These are phyloP conservation scores for Neoascochyta sp. DNA, from an alignment of 2,329 filamentous ascomycete genomes.

Conservation along the genomic window DNA sequence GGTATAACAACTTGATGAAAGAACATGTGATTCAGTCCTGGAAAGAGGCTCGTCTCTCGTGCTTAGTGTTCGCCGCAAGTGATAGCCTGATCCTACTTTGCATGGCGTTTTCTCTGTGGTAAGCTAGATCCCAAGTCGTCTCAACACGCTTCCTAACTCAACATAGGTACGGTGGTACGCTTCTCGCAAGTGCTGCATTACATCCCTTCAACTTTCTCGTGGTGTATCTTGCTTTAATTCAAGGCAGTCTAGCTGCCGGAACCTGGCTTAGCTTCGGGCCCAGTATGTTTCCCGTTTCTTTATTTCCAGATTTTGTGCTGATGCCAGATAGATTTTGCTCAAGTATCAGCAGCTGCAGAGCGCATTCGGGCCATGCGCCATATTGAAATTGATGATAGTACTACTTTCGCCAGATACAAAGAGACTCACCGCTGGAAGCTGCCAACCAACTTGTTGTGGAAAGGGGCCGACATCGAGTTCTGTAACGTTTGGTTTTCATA, in stretches of 20 bases:
- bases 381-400: conserved; percentile 1
- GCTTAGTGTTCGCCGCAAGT: conserved; percentile 19
- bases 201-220: conserved; percentile 19
- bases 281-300: conserved; percentile 11
- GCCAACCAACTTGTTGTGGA: conserved; percentile 8
- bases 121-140: too few relatives aligned
- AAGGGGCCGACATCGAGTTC: conserved; percentile 59
- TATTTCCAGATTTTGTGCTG: too few relatives aligned
- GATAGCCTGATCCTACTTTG: conserved; percentile 62
- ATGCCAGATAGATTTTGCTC: conserved; percentile 21
- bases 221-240: conserved; percentile 25
- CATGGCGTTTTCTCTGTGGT: conserved; percentile 31
- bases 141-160: too few relatives aligned
- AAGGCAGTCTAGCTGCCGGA: conserved; percentile 25
- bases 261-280: conserved; percentile 27
- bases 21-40: conserved; percentile 65
- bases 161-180: conserved; percentile 23
- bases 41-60: conserved; percentile 56
- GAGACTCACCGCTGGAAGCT: conserved; percentile 8
- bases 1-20: conserved; percentile 68
- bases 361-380: conserved; percentile 16
- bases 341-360: conserved; percentile 20
- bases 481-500: conserved; percentile 86
- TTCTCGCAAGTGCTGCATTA: conserved; percentile 15
- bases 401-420: background rate